These are phyloP conservation scores for Agaricus sinodeliciosus DNA, from an alignment of 768 basidiomycete species.

Conservation along the genomic window DNA sequence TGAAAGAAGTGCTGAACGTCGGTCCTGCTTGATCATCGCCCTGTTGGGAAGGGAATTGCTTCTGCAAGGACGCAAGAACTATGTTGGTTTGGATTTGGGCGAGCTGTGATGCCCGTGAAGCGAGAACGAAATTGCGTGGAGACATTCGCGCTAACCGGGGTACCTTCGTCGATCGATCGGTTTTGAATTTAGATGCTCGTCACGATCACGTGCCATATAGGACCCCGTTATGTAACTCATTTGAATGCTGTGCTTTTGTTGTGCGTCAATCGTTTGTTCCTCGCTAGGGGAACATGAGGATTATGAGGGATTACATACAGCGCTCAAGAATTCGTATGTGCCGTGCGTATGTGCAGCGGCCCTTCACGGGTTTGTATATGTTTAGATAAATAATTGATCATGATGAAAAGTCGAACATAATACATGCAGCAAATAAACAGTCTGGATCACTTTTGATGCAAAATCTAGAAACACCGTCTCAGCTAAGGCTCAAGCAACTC, in stretches of 20 bases:
- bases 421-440: background rate
- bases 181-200: background rate
- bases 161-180: no score
- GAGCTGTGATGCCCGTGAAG: conserved; percentile 82
- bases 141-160: conserved; percentile 4
- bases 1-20: conserved; percentile 39
- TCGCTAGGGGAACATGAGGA: no score
- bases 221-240: no score
- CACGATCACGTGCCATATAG: background rate
- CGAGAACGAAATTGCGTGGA: conserved; percentile 61
- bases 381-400: background rate
- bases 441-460: no score
- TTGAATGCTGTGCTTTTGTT: no score
- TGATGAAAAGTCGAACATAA: background rate
- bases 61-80: conserved; percentile 59
- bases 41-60: conserved; percentile 45
- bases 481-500: conserved; percentile 52
- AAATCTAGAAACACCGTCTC: no score
- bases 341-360: no score
- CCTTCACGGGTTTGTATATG: no score
- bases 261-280: no score
- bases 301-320: no score
- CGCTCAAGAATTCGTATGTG: no score
- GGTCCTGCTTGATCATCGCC: conserved; percentile 21
- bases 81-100: conserved; percentile 87